Evolutionary conservation across 495 filamentous ascomycete species (phyloP), one percentile per base, ranked within the genome.

Genomic region (Penicillium fimorum): DNA sequence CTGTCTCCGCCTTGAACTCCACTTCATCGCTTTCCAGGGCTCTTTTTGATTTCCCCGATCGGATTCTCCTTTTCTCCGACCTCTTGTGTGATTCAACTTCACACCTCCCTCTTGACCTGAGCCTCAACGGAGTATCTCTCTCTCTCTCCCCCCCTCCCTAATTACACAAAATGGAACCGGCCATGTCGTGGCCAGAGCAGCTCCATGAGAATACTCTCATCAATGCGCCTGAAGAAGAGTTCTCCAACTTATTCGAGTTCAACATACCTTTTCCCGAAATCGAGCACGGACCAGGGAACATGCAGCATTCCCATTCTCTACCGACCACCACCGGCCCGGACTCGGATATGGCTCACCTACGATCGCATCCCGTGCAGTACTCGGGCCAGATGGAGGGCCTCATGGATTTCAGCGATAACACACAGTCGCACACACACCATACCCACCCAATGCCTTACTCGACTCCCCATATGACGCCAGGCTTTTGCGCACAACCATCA

Each of bases 211-310:
- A 65, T 48, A 42, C 61, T 13, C 61, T 72, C 57, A 73, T 75
- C 46, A 43, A 70, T 3, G 56, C 61, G 24, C 57, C 65, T 42
- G 76, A 81, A 11, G 78, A 81, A 57, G 79, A 82, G 45, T 82
- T 82, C 62, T 72, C 77, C 64, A 77, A 73, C 52, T 79, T 81
- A 55, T 75, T 82, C 55, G 78, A 81, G 53, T 81, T 80, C 67
- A 75, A 76, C 42, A 77, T 77, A 65, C 74, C 75, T 18, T 82
- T 81, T 50, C 33, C 76, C 63, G 70, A 76, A 53, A 64, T 79
- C 30, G 78, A 80, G 66, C 75, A 76, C 58, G 70, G 67, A 58
- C 67, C 70, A 64, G 56, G 63, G 47, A 65, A 70, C 49, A 65
- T 63, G 33, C 64, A 71, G 33, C 69, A 66, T 62, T 63, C 65